Evolutionary conservation across 345 rosid genomes (phyloP).

Genomic region (Alliaria petiolata): DNA sequence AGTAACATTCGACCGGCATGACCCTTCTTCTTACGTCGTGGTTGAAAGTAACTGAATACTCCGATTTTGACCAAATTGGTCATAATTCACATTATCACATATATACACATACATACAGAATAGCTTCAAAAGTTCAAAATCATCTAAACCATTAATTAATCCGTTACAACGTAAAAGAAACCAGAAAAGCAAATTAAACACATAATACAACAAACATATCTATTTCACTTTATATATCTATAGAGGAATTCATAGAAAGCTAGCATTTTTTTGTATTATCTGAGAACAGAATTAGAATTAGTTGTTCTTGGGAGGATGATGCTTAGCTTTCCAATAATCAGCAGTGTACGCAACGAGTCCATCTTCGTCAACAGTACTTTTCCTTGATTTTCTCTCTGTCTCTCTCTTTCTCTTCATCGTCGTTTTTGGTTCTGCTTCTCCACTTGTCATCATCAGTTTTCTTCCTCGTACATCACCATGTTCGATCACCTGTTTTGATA

Average conservation of each 20-base stretch:
- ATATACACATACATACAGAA: background rate
- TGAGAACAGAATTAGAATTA: slow-evolving; percentile 10
- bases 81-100: no score
- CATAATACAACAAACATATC: slow-evolving; percentile 9
- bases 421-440: background rate
- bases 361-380: slow-evolving; percentile 34
- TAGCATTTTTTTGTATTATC: background rate
- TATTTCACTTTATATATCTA: background rate
- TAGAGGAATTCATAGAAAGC: background rate
- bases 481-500: background rate
- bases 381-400: slow-evolving; percentile 8
- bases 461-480: slow-evolving; percentile 7
- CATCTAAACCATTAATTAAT: slow-evolving; percentile 11
- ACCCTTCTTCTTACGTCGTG: no score
- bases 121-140: background rate
- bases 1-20: no score
- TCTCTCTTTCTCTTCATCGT: background rate
- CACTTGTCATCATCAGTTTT: slow-evolving; percentile 22
- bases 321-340: slow-evolving; percentile 70
- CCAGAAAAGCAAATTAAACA: slow-evolving; percentile 6
- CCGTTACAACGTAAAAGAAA: slow-evolving; percentile 3
- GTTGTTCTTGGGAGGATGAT: slow-evolving; percentile 75
- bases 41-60: no score
- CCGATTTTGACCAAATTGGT: no score
- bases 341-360: slow-evolving; percentile 57